Evolutionary conservation across 1,284 basidiomycete genomes (phyloP).

Genomic region (Cyathus pygmaeus): DNA sequence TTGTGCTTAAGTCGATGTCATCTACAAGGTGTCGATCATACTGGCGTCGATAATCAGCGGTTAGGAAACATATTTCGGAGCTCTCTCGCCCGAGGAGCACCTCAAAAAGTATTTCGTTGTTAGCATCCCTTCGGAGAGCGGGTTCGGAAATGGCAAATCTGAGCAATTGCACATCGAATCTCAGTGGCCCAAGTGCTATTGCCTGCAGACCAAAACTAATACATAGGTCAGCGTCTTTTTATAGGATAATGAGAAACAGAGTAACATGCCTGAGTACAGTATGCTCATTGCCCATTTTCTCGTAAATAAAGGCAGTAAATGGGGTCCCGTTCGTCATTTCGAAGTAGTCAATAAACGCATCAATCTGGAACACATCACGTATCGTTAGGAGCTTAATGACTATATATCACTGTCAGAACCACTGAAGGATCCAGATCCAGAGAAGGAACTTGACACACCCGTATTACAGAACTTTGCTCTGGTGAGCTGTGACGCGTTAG

Average conservation of each 20-base stretch:
- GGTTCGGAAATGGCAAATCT: too few species aligned
- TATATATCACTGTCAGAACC: constrained; percentile 13
- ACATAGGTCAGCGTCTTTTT: not conserved
- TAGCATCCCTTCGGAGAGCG: constrained; percentile 34
- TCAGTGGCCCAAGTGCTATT: constrained; percentile 49
- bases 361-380: constrained; percentile 46
- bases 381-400: constrained; percentile 41
- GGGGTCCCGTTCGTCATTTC: constrained; percentile 39
- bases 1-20: constrained; percentile 26
- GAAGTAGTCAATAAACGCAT: constrained; percentile 46
- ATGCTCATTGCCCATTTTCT: constrained; percentile 37
- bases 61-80: constrained; percentile 46
- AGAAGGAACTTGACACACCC: constrained; percentile 17
- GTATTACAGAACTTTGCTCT: constrained; percentile 6
- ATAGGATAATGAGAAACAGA: not conserved
- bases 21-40: constrained; percentile 37
- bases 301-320: constrained; percentile 39
- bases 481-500: constrained; percentile 37
- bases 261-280: constrained; percentile 39
- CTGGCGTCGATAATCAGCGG: constrained; percentile 39
- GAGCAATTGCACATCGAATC: constrained; percentile 52
- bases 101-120: constrained; percentile 50
- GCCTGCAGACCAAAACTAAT: constrained; percentile 44
- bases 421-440: too few species aligned
- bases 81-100: constrained; percentile 47